A percentile compares a stretch with the other conserved stretches of the same genome.
Conservation (phyloP, 257 asterid species). For the Plantago elongata region DNA sequence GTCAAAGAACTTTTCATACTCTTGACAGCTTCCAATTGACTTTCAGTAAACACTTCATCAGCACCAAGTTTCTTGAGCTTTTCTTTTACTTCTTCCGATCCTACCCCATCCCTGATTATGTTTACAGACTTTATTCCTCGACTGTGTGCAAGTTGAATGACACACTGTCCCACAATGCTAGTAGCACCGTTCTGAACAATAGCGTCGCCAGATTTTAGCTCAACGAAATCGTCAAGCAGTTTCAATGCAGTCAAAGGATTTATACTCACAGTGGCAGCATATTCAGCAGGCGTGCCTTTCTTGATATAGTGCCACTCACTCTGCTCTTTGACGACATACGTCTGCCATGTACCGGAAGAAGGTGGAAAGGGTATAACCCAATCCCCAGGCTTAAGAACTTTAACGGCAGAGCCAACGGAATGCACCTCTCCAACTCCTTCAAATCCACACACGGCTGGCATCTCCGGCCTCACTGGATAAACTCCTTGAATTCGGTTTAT, state of each 20-base stretch:
- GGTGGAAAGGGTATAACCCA: slow-evolving; percentile 98
- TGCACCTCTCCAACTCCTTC: slow-evolving; percentile 97
- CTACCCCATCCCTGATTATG: slow-evolving; percentile 87
- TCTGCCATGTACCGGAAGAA: slow-evolving; percentile 97
- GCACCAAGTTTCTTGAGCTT: slow-evolving; percentile 85
- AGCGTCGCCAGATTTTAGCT: slow-evolving; percentile 76
- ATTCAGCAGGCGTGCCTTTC: slow-evolving; percentile 68
- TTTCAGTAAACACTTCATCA: slow-evolving; percentile 76
- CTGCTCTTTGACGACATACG: slow-evolving; percentile 78
- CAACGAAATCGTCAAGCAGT: slow-evolving; percentile 89
- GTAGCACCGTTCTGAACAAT: slow-evolving; percentile 97
- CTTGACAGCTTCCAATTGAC: slow-evolving; percentile 64
- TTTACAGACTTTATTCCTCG: slow-evolving; percentile 73
- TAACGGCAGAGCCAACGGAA: slow-evolving; percentile 69
- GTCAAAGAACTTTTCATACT: slow-evolving; percentile 71
- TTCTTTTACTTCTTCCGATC: slow-evolving; percentile 76
- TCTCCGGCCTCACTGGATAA: slow-evolving; percentile 88
- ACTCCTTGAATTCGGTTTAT: slow-evolving; percentile 91
- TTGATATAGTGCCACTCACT: slow-evolving; percentile 74
- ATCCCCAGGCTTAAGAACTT: slow-evolving; percentile 63
- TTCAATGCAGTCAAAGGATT: slow-evolving; percentile 87
- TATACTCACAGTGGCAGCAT: slow-evolving; percentile 82
- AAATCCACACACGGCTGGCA: slow-evolving; percentile 94
- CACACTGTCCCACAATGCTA: slow-evolving; percentile 93
- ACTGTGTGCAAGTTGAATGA: slow-evolving; percentile 82